Base-by-base conservation (phyloP, 2,329 filamentous ascomycete genomes). In the Xylariomycetidae sp. region DNA sequence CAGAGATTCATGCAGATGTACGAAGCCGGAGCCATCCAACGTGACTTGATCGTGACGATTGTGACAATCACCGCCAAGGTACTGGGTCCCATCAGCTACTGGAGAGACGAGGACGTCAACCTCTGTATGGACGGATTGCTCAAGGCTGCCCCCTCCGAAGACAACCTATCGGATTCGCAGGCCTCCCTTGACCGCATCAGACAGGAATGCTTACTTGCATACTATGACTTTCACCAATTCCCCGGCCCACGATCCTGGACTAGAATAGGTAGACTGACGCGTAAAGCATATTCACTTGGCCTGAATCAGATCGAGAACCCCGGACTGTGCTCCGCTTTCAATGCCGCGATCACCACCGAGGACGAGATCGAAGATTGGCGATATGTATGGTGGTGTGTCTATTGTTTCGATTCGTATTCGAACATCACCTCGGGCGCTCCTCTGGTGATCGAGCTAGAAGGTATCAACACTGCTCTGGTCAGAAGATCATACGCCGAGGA, bases 211-310 rank as follows among this genome's bases (percentile, higher is more conserved):
- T 22, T 61, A 7, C 44, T 61, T 8, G 54, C 57, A 4, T 59
- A 56, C 31, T 61, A 60, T 31, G 51, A 57, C 19, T 61, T 61
- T 25, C 56, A 59, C 35, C 56, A 59, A 34, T 55, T 50, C 33
- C 57, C 57, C 1, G 56, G 57, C 3, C 40, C 50, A 3, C 39
- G 47, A 8, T 40, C 56, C 2, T 60, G 57, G 55, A 46, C 56
- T 42, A 47, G 53, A 6, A 52, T 59, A 9, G 44, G 53, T 15
- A 47, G 46, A 25, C 34, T 61, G 8, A 54, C 54, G 3, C 52
- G 58, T n/a, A 53, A 49, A 38, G 57, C 57, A 16, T 57, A 59
- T 41, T 39, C 44, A 3, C 42, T 51, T 16, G 56, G 56, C 2
- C 42, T 61, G 3, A 51, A 61, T 31, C 54, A 56, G 13, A 47